Evolutionary conservation across 2,329 filamentous ascomycete genomes (phyloP).

Genomic region (Trichoderma gracile): DNA sequence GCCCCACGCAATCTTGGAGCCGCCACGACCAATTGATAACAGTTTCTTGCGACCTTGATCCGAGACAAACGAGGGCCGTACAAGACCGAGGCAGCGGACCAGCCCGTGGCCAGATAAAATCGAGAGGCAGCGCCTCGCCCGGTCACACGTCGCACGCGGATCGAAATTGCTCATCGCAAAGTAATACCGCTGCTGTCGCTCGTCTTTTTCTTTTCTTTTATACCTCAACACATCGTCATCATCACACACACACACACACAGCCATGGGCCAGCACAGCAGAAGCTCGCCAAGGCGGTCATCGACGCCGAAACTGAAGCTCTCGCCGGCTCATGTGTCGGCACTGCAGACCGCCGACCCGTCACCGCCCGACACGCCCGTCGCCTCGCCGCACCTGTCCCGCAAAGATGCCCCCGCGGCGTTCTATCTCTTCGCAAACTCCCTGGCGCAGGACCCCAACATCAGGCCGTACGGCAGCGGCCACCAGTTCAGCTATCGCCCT

Average conservation of each 20-base stretch:
- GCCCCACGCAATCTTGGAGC: slow-evolving; percentile 20
- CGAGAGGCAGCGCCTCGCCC: slow-evolving; percentile 18
- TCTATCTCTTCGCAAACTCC: slow-evolving; percentile 37
- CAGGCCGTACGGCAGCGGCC: slow-evolving; percentile 44
- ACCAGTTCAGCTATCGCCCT: slow-evolving; percentile 46
- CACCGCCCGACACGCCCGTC: slow-evolving; percentile 51
- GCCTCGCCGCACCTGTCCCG: slow-evolving; percentile 40
- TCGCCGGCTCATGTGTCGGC: slow-evolving; percentile 34
- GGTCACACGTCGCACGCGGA: slow-evolving; percentile 25
- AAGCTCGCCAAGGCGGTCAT: slow-evolving; percentile 40
- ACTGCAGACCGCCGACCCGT: slow-evolving; percentile 41
- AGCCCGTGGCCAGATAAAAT: slow-evolving; percentile 22
- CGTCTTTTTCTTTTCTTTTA: neutral
- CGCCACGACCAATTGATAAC: slow-evolving; percentile 24
- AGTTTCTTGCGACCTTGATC: slow-evolving; percentile 22
- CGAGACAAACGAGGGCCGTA: slow-evolving; percentile 23
- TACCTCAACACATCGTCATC: neutral
- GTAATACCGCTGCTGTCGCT: too few relatives aligned
- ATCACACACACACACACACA: too few relatives aligned
- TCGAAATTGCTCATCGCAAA: slow-evolving; percentile 11
- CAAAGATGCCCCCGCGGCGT: slow-evolving; percentile 39
- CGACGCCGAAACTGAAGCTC: slow-evolving; percentile 46
- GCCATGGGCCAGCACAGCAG: slow-evolving; percentile 32
- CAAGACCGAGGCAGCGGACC: slow-evolving; percentile 23
- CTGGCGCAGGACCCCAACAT: slow-evolving; percentile 44